A percentile compares a stretch with the other conserved stretches of the same genome.
These are phyloP conservation scores for Boletus reticuloceps DNA, from an alignment of 768 basidiomycete genomes.

Conservation along the genomic window DNA sequence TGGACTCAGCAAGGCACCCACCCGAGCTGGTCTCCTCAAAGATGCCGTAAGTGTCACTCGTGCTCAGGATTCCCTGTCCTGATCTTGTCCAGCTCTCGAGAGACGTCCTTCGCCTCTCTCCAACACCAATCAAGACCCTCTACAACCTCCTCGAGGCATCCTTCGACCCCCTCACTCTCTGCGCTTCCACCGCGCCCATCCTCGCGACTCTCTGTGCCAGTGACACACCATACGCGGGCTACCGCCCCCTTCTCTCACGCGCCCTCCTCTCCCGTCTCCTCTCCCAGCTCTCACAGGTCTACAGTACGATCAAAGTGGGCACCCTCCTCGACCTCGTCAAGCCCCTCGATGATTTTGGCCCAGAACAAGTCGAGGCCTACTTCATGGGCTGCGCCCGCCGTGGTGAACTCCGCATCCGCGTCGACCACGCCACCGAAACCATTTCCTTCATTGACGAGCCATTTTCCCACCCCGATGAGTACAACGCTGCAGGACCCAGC, in stretches of 20 bases:
- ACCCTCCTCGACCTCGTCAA: conserved; percentile 76
- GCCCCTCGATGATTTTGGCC: conserved; percentile 61
- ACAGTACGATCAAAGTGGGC: conserved; percentile 78
- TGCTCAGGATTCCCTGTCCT: neutral
- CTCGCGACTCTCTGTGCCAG: conserved; percentile 53
- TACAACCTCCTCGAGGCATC: conserved; percentile 90
- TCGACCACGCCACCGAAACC: conserved; percentile 85
- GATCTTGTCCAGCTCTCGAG: conserved; percentile 62
- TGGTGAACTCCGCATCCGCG: conserved; percentile 80
- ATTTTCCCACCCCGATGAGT: conserved; percentile 46
- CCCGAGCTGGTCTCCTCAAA: conserved; percentile 78
- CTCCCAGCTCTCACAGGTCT: conserved; percentile 89
- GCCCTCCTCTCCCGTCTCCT: conserved; percentile 90
- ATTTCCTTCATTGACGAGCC: conserved; percentile 83
- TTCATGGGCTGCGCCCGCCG: conserved; percentile 89
- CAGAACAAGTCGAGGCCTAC: conserved; percentile 85
- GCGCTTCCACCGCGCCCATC: conserved; percentile 73
- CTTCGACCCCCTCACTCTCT: conserved; percentile 89
- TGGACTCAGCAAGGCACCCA: conserved; percentile 80
- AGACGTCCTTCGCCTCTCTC: conserved; percentile 79
- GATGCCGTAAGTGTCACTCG: conserved; percentile 66
- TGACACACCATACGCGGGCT: conserved; percentile 61
- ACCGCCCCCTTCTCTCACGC: conserved; percentile 86
- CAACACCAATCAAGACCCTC: conserved; percentile 67
- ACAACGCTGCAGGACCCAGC: conserved; percentile 21